A percentile compares a stretch with the other conserved stretches of the same genome.
These are phyloP conservation scores for Pleoardoris graminearum DNA, from an alignment of 2,329 filamentous ascomycete genomes.

Conservation along the genomic window DNA sequence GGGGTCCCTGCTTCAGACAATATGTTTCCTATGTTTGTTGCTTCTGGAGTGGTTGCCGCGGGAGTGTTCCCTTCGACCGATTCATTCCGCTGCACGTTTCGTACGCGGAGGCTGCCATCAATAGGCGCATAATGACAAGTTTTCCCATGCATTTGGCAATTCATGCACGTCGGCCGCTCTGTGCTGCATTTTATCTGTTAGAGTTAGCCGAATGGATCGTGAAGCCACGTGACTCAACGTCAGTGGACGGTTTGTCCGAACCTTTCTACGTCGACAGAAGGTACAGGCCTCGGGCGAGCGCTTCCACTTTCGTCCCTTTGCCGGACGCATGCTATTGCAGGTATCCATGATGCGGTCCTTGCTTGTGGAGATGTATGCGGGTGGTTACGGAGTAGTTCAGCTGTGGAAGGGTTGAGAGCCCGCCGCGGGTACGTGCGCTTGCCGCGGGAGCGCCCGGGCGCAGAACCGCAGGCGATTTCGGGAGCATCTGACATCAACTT, in stretches of 20 bases:
- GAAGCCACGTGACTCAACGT: not conserved
- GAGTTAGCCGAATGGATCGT: slow-evolving; percentile 13
- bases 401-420: not conserved
- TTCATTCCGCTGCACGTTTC: slow-evolving; percentile 17
- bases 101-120: slow-evolving; percentile 25
- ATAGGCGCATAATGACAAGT: slow-evolving; percentile 50
- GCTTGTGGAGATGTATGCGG: not conserved
- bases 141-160: slow-evolving; percentile 52
- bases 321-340: slow-evolving; percentile 10
- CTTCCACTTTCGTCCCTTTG: slow-evolving; percentile 23
- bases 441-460: not conserved
- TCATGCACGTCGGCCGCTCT: slow-evolving; percentile 51
- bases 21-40: not conserved
- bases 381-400: not conserved
- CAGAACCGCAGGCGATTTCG: not conserved
- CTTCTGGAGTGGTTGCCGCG: slow-evolving; percentile 25
- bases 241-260: slow-evolving; percentile 5
- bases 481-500: slow-evolving; percentile 1
- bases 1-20: slow-evolving; percentile 17
- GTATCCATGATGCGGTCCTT: not conserved
- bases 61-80: slow-evolving; percentile 8
- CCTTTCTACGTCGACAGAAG: slow-evolving; percentile 48
- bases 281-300: slow-evolving; percentile 40
- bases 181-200: slow-evolving; percentile 54
- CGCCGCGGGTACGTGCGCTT: not conserved